phyloP scores from a whole-genome alignment of 2,329 filamentous ascomycete species.

The Ramularia endophylla region DNA sequence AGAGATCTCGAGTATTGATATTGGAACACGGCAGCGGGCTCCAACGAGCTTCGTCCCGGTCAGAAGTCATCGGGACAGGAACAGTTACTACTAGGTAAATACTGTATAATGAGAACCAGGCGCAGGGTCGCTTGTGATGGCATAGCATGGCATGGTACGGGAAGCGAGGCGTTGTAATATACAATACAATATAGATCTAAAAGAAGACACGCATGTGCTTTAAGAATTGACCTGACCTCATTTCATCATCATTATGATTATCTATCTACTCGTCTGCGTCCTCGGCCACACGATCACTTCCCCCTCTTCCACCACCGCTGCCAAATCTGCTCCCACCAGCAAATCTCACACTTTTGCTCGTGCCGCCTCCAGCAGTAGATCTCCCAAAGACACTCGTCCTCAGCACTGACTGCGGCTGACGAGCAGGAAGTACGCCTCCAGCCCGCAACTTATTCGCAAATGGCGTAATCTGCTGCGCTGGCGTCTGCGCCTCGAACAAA shows the following conservation, averaged over 20 bases:
- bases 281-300: too few relatives aligned
- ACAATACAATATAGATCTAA: too few relatives aligned
- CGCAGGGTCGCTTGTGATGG: background rate
- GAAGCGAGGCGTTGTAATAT: background rate
- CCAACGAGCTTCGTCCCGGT: conserved; percentile 26
- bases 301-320: conserved; percentile 4
- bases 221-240: too few relatives aligned
- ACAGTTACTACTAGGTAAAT: conserved; percentile 22
- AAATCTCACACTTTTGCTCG: conserved; percentile 23
- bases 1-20: conserved; percentile 56
- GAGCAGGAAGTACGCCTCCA: conserved; percentile 20
- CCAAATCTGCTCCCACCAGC: conserved; percentile 16
- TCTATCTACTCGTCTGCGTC: too few relatives aligned
- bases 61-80: conserved; percentile 28
- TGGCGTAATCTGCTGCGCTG: conserved; percentile 33
- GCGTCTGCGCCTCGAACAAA: conserved; percentile 22
- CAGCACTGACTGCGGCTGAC: conserved; percentile 2
- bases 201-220: too few relatives aligned
- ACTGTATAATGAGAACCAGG: background rate
- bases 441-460: conserved; percentile 34
- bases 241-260: too few relatives aligned
- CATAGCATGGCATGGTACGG: background rate
- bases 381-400: conserved; percentile 16
- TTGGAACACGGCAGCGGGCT: conserved; percentile 28
- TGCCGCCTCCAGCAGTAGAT: conserved; percentile 14